These are phyloP conservation scores for Irpex sp. DNA, from an alignment of 1,284 basidiomycete species.

Conservation along the genomic window DNA sequence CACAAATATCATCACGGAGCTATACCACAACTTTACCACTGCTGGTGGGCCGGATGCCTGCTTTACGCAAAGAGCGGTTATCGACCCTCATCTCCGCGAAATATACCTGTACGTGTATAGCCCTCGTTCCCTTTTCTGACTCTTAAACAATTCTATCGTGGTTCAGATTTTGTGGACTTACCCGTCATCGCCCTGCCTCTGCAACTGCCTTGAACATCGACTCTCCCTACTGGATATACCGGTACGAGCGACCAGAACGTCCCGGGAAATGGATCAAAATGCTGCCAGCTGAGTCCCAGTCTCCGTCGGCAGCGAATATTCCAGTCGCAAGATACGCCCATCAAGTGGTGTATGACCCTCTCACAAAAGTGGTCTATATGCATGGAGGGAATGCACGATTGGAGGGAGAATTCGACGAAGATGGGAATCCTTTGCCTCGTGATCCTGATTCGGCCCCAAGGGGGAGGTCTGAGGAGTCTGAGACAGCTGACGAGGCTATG, in stretches of 20 bases:
- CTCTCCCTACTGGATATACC: conserved; percentile 61
- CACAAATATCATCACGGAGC: conserved; percentile 53
- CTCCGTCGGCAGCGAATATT: neutral
- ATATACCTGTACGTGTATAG: conserved; percentile 61
- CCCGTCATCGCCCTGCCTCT: conserved; percentile 35
- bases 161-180: conserved; percentile 57
- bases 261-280: conserved; percentile 66
- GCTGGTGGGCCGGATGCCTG: conserved; percentile 63
- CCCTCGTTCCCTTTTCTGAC: neutral
- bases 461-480: neutral
- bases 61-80: conserved; percentile 68
- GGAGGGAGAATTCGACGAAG: conserved; percentile 10
- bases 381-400: conserved; percentile 69
- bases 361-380: conserved; percentile 54
- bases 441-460: neutral
- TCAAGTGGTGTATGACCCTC: conserved; percentile 68
- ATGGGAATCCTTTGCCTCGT: neutral
- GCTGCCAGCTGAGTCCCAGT: conserved; percentile 29
- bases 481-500: neutral
- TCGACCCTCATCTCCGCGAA: conserved; percentile 59
- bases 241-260: conserved; percentile 43
- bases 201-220: conserved; percentile 45
- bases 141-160: neutral
- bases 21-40: conserved; percentile 57
- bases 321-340: conserved; percentile 61